Conservation (phyloP, 192 early-diverging fungal genomes). For the Jimgerdemannia lactiflua region DNA sequence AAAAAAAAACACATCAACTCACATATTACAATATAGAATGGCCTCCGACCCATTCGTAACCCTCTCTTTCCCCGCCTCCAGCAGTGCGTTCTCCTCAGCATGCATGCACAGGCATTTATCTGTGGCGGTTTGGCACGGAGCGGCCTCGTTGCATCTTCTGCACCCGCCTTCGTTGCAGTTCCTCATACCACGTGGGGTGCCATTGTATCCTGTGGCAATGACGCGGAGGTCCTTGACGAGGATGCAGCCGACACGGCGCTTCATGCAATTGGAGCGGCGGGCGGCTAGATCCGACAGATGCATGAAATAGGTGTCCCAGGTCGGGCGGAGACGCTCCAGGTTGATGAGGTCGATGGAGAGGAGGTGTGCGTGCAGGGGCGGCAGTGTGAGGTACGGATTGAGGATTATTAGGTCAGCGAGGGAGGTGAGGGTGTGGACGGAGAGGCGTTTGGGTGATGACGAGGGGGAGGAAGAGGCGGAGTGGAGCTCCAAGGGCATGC, state of each 20-base stretch:
- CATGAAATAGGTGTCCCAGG: slow-evolving; percentile 99
- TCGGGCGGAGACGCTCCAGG: slow-evolving; percentile 77
- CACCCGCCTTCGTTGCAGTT: slow-evolving; percentile 98
- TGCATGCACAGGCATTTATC: slow-evolving; percentile 96
- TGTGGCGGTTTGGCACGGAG: slow-evolving; percentile 71
- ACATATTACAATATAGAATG: slow-evolving; percentile 96
- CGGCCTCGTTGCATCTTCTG: slow-evolving; percentile 84
- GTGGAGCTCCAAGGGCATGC: slow-evolving; percentile 9
- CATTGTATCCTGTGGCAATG: slow-evolving; percentile 99
- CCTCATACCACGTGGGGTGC: slow-evolving; percentile 84
- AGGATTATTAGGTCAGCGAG: slow-evolving; percentile 60
- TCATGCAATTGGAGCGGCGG: slow-evolving; percentile 95
- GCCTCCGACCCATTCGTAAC: slow-evolving; percentile 58
- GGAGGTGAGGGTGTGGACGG: slow-evolving; percentile 38
- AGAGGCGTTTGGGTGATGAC: slow-evolving; percentile 6
- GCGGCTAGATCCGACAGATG: slow-evolving; percentile 89
- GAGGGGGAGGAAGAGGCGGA: slow-evolving; percentile 7
- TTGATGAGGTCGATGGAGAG: slow-evolving; percentile 60
- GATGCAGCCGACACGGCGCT: slow-evolving; percentile 94
- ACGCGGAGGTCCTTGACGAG: slow-evolving; percentile 84
- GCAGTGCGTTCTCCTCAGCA: slow-evolving; percentile 97
- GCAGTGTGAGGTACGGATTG: slow-evolving; percentile 47
- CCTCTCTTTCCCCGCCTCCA: slow-evolving; percentile 94
- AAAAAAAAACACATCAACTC: slow-evolving; percentile 9
- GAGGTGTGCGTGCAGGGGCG: slow-evolving; percentile 39